Evolutionary conservation across 345 rosid species (phyloP), one percentile per base, ranked within the genome.

Genomic region (Euphorbia tirucalli): DNA sequence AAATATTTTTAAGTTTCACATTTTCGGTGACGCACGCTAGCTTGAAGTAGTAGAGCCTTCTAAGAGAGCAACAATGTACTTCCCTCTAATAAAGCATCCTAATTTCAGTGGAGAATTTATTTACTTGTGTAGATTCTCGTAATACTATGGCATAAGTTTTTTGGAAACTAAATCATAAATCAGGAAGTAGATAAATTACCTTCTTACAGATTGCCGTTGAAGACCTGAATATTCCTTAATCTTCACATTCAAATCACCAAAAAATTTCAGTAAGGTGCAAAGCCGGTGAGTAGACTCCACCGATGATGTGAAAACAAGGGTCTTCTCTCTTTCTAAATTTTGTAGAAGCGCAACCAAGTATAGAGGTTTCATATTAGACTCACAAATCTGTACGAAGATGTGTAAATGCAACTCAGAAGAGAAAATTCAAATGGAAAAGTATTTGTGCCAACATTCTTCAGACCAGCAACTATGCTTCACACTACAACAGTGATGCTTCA

Each of bases 221-320:
- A 85, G 90, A 66, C 97, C 87, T 1, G 98, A 92, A 85, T 90
- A 94, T 78, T 90, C 97, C 76, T 89, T 89, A 77, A 91, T 87
- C 79, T 88, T 94, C 65, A 92, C 74, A 14, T 84, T 82, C 71
- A 91, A 61, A 66, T 90, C 96, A 66, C 72, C 90, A 74, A 94
- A 94, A 77, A 81, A 85, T 78, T 89, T 89, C 70, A 94, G 85
- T 57, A 94, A 78, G 73, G 84, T 87, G 83, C 92, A 92, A 15
- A 94, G 84, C 65, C 92, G 90, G 72, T 88, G 95, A 77, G 97
- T 92, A 60, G 92, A 85, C 84, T 92, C 90, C 69, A 93, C 91
- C 5, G 98, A 90, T 55, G 95, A 89, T 43, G 95, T 86, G 85
- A 92, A 94, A 63, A 94, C 91, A 57, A 94, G 92, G 74, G 88